Evolutionary conservation across 2,329 filamentous ascomycete species (phyloP), one percentile per base, ranked within the genome.

Genomic region (Aureobasidium leucospermi): DNA sequence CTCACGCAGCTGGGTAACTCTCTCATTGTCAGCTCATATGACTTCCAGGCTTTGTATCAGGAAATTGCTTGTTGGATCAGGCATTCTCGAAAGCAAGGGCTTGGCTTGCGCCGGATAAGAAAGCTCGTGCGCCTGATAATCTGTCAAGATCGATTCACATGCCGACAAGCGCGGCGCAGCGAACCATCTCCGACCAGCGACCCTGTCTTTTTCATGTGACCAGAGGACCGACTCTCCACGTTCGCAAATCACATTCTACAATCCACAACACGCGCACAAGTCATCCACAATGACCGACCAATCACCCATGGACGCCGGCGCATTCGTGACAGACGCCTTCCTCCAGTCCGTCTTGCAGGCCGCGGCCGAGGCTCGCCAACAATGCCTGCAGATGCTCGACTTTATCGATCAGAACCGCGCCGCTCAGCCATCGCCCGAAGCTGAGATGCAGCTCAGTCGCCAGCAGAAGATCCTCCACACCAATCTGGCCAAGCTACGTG

Each of bases 381-480:
- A 92, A 73, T 89, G 88, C 59, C 79, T 88, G 64, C 76, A 78
- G 29, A 74, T 82, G 46, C 71, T 82, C 48, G 67, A 76, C 42
- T 80, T 91, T 60, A 78, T 90, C 47, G 75, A 79, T 52, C 62
- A 67, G 53, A 67, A 68, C 58, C 60, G 61, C n/a, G 43, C 58
- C 31, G 77, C 79, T 46, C 73, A 78, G 38, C 67, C 75, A 49
- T 68, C 76, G 23, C 71, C 76, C 23, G 77, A 79, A 28, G 69
- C 78, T 43, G 79, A 82, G 65, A 74, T 82, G 31, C 81, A 84
- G 60, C 79, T 89, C 32, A 86, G 86, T 7, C 87, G 85, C 69
- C 85, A 89, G 69, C 90, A 95, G 71, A 95, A 94, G 70, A 78
- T 85, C 1, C 82, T 97, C 3, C 84, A 88, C 65, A 86, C 90